Evolutionary conservation across 306 rosid species (phyloP).

Genomic region (Albizia julibrissin): DNA sequence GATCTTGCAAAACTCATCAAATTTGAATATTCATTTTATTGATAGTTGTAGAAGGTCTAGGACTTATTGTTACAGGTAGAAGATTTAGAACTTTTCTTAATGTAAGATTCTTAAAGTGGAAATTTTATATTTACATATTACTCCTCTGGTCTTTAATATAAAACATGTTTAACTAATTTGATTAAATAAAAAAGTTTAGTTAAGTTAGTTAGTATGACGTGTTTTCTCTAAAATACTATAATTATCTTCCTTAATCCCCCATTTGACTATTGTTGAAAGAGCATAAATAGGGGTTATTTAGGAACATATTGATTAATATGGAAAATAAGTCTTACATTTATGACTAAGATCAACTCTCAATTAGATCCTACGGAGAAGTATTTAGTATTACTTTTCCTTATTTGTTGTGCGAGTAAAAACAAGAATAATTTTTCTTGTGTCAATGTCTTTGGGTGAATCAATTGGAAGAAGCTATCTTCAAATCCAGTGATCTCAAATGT

Average conservation of each 20-base stretch:
- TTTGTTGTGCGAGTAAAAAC: conserved; percentile 86
- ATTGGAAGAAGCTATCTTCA: conserved; percentile 76
- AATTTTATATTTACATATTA: conserved; percentile 19
- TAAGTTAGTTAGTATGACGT: too few relatives aligned
- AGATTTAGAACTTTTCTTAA: conserved; percentile 20
- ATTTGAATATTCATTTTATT: conserved; percentile 32
- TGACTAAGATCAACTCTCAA: too few relatives aligned
- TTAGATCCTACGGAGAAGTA: too few relatives aligned
- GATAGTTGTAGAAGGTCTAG: neutral
- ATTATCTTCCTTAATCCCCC: too few relatives aligned
- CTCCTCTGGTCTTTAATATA: too few relatives aligned
- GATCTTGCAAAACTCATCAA: conserved; percentile 29
- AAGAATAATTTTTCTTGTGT: conserved; percentile 63
- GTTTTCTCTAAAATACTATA: too few relatives aligned
- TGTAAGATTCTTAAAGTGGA: conserved; percentile 8
- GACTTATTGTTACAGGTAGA: conserved; percentile 8
- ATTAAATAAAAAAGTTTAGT: too few relatives aligned
- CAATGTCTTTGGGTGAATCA: conserved; percentile 66
- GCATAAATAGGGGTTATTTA: too few relatives aligned
- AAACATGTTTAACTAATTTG: too few relatives aligned
- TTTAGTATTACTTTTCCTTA: conserved; percentile 51
- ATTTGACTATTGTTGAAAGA: too few relatives aligned
- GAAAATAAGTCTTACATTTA: too few relatives aligned
- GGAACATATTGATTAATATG: too few relatives aligned
- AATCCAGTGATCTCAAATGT: conserved; percentile 64